Evolutionary conservation across 2,329 filamentous ascomycete species (phyloP).

Genomic region (Fusarium newnesense): DNA sequence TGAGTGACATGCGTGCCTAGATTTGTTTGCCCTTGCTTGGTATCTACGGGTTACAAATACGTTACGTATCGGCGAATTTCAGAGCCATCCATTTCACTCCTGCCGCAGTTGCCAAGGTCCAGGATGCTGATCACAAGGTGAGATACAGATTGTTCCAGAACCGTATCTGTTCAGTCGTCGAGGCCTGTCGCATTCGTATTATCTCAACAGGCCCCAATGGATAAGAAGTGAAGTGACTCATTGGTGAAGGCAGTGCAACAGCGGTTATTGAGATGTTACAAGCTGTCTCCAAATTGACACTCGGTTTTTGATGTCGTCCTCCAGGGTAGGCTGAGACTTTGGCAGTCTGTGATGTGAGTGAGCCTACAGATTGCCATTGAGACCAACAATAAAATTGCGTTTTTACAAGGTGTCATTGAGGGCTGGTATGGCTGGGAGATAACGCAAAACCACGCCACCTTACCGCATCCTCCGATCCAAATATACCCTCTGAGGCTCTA

Average conservation of each 20-base stretch:
- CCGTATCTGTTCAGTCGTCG: not conserved
- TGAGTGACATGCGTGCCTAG: not conserved
- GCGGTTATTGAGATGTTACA: not conserved
- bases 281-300: not conserved
- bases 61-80: not conserved
- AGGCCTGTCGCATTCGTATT: slow-evolving; percentile 8
- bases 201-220: not conserved
- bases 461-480: not conserved
- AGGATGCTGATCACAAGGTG: not conserved
- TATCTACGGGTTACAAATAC: not conserved
- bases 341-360: not conserved
- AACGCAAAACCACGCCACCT: not conserved
- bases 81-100: not conserved
- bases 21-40: not conserved
- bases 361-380: not conserved
- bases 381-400: not conserved
- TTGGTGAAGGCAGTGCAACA: not conserved
- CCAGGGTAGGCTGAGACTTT: not conserved
- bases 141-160: slow-evolving; percentile 12
- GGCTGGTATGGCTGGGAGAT: not conserved
- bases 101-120: not conserved
- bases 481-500: not conserved
- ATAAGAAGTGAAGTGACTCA: not conserved
- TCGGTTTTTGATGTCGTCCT: not conserved
- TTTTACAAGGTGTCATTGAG: too few relatives aligned